Evolutionary conservation across 371 early-diverging fungal genomes (phyloP), one percentile per base, ranked within the genome.

Genomic region (Haplosporangium sp.): DNA sequence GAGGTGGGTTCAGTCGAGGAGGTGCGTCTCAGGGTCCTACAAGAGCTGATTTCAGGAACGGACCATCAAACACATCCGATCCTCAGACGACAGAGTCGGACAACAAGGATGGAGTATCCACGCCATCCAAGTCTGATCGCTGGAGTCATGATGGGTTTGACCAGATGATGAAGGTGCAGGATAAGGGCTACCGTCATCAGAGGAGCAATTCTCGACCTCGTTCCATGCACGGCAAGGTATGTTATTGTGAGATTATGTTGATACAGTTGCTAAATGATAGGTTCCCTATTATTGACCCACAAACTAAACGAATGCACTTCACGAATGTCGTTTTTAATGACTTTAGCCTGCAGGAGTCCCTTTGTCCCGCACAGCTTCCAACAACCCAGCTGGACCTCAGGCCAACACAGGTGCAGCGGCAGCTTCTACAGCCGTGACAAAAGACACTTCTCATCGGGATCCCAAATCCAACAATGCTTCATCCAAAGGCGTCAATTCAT

Each of bases 91-190:
- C 57, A 29, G 67, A 76, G n/a, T 20, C 42, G 14, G 62, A 62
- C 4, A 56, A 64, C 58, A 72, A 77, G 50, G 73, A 64, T 6
- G 12, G 13, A 1, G 13, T 11, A 10, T 47, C 59, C 16, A 61
- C 43, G 45, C 63, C 53, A 21, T 56, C 79, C 18, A 77, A 65
- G 62, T 72, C 79, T 50, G 79, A 71, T 47, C 72, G 79, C 23
- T 77, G 79, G 79, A 77, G 79, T 59, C 79, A 77, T 36, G 79
- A 77, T 61, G 79, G 79, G 0, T 77, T 63, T 42, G 79, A 77
- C 40, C 79, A 77, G 47, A 47, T 77, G 68, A 72, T 77, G 72
- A 77, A 77, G 56, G 68, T 68, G 10, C 68, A 72, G 57, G 79
- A 77, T 29, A 77, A 60, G 58, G 51, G 65, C 53, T 68, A 77